These are phyloP conservation scores for Alternaria atra DNA, from an alignment of 2,329 filamentous ascomycete genomes.

Conservation along the genomic window DNA sequence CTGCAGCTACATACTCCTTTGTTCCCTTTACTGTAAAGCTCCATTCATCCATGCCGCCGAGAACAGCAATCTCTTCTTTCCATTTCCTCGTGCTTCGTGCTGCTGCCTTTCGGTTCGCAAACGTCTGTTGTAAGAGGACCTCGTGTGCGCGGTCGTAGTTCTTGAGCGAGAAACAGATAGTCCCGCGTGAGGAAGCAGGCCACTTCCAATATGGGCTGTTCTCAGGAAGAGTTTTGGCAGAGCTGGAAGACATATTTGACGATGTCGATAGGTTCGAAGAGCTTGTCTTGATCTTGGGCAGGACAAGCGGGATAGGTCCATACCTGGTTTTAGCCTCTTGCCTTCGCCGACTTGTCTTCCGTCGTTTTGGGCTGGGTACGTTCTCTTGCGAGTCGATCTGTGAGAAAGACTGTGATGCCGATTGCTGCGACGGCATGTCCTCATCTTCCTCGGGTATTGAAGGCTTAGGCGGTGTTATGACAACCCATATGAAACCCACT, in stretches of 20 bases:
- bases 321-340: constrained; percentile 44
- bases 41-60: constrained; percentile 44
- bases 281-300: constrained; percentile 70
- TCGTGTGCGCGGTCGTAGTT: constrained; percentile 75
- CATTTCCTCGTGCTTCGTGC: constrained; percentile 73
- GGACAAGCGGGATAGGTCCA: constrained; percentile 70
- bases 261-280: constrained; percentile 51
- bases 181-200: constrained; percentile 69
- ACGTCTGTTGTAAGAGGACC: constrained; percentile 76
- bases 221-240: constrained; percentile 56
- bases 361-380: constrained; percentile 23
- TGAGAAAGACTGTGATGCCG: constrained; percentile 28
- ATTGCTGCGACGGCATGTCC: constrained; percentile 37
- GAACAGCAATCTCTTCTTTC: constrained; percentile 69
- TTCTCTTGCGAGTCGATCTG: constrained; percentile 29
- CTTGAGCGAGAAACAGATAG: constrained; percentile 68
- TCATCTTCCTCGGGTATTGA: constrained; percentile 46
- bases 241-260: constrained; percentile 56
- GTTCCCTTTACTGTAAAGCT: constrained; percentile 39
- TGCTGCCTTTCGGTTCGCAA: constrained; percentile 71
- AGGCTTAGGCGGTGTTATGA: constrained; percentile 71
- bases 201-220: constrained; percentile 72
- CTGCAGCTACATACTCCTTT: constrained; percentile 26
- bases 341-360: constrained; percentile 26
- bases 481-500: constrained; percentile 94